A percentile compares a stretch with the other conserved stretches of the same genome.
Evolutionary conservation across 2,329 filamentous ascomycete genomes (phyloP).

Genomic region (Aaosphaeria arxii): DNA sequence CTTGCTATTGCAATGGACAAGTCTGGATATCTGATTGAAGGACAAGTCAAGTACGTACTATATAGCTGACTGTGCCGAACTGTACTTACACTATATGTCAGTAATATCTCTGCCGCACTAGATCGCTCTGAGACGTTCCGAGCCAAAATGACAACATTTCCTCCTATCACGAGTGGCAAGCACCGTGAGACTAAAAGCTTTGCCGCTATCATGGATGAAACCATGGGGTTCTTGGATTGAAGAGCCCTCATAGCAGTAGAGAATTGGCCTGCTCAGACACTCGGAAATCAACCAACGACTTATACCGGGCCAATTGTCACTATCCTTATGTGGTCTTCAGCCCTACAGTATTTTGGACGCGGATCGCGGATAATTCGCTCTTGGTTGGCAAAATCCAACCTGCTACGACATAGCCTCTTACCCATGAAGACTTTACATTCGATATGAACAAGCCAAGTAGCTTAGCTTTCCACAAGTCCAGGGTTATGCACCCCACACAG

Average conservation of each 20-base stretch:
- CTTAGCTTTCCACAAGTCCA: too few relatives aligned
- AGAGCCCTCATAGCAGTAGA: not conserved
- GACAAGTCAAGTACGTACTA: conserved; percentile 59
- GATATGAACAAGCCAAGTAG: too few relatives aligned
- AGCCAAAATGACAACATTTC: conserved; percentile 29
- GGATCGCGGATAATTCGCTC: too few relatives aligned
- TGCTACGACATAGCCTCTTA: too few relatives aligned
- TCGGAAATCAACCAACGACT: too few relatives aligned
- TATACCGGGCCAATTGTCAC: too few relatives aligned
- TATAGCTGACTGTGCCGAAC: conserved; percentile 2
- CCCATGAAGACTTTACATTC: too few relatives aligned
- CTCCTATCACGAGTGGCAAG: conserved; percentile 32
- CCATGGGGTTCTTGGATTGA: conserved; percentile 32
- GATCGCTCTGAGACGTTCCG: conserved; percentile 44
- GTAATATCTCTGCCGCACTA: conserved; percentile 46
- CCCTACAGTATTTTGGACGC: too few relatives aligned
- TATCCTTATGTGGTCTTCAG: too few relatives aligned
- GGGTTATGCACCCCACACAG: too few relatives aligned
- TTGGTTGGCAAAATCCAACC: too few relatives aligned
- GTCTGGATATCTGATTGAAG: conserved; percentile 75
- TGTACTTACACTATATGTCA: not conserved
- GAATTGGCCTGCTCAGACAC: too few relatives aligned
- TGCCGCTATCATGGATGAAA: conserved; percentile 35
- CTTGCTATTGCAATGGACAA: conserved; percentile 73
- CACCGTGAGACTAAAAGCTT: conserved; percentile 35